These are phyloP conservation scores for Phallus indusiatus DNA, from an alignment of 768 basidiomycete species.

Conservation along the genomic window DNA sequence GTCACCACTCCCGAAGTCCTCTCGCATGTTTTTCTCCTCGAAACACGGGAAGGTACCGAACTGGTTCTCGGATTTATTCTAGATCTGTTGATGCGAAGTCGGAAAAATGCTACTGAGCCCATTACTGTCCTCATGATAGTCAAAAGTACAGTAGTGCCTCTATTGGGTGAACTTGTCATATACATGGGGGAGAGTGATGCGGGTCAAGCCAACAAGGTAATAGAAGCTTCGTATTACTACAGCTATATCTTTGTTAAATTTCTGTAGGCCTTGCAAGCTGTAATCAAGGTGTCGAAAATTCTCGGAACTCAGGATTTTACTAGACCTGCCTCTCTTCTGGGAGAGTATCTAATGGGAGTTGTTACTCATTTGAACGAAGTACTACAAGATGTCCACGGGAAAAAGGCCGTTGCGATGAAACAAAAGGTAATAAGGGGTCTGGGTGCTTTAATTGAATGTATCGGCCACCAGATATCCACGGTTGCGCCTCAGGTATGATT, in stretches of 20 bases:
- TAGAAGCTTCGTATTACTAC: slow-evolving; percentile 15
- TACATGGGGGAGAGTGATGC: slow-evolving; percentile 69
- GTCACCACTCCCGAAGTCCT: slow-evolving; percentile 53
- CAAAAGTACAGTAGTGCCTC: slow-evolving; percentile 53
- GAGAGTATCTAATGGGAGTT: slow-evolving; percentile 72
- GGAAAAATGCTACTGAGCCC: slow-evolving; percentile 28
- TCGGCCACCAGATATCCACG: slow-evolving; percentile 62
- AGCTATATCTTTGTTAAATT: neutral
- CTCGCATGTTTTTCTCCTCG: slow-evolving; percentile 55
- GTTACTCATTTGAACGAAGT: slow-evolving; percentile 79
- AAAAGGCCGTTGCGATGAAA: slow-evolving; percentile 59
- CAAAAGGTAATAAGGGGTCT: slow-evolving; percentile 71
- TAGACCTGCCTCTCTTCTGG: slow-evolving; percentile 46
- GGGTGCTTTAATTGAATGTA: slow-evolving; percentile 56
- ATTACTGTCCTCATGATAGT: slow-evolving; percentile 37
- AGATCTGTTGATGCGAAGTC: slow-evolving; percentile 41
- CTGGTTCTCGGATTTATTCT: slow-evolving; percentile 55
- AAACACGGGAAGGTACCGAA: slow-evolving; percentile 43
- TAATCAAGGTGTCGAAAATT: slow-evolving; percentile 34
- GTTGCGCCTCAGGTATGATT: slow-evolving; percentile 81
- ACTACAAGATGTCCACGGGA: slow-evolving; percentile 76
- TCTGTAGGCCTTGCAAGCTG: slow-evolving; percentile 36
- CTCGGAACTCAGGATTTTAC: slow-evolving; percentile 19
- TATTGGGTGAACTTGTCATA: slow-evolving; percentile 70
- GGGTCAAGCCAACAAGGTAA: slow-evolving; percentile 36